Base-by-base conservation (phyloP, 495 filamentous ascomycete species). In the Podospora pseudopauciseta region DNA sequence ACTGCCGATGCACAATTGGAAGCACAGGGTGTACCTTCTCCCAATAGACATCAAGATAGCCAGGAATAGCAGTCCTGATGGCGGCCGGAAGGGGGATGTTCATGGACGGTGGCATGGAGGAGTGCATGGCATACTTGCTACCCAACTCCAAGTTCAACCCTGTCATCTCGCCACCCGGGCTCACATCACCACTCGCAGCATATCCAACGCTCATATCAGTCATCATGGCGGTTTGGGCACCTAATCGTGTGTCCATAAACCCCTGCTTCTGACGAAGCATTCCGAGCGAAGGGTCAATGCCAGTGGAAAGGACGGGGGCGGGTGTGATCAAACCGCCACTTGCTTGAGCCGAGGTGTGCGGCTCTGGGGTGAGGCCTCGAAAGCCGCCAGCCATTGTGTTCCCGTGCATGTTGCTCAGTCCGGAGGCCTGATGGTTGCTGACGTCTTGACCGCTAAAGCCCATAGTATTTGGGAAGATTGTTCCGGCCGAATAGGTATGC, bases 41-140 rank as follows among this genome's bases (percentile, higher is more conserved):
- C 82, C 81, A 84, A 74, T 84, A 85, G 59, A 77, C 71, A 16
- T 77, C 76, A 59, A 85, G 69, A 65, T 85, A 85, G 58, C 69
- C 71, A 59, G 81, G 77, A 57, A 80, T 73, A 13, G 73, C 72
- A 26, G 64, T 68, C 5, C 68, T 74, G 57, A 80, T 75, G 18
- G 77, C 68, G 53, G 74, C 39, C 56, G 73, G 72, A 62, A 83
- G 69, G 65, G 74, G 61, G 13, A 74, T 73, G 30, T 77, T 70
- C 63, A 80, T 74, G 57, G 78, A 68, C 66, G 75, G 65, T 4
- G 61, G 11, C 5, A 32, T 2, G 5, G 19, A 27, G 54, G 69
- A 70, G 58, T 77, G 62, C 53, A 71, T 64, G 20, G 67, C 66
- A 56, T 69, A 73, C 15, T 68, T 68, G 5, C 65, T 65, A 3